phyloP scores from a whole-genome alignment of 169 alveolate species.

The Cryptosporidium felis region DNA sequence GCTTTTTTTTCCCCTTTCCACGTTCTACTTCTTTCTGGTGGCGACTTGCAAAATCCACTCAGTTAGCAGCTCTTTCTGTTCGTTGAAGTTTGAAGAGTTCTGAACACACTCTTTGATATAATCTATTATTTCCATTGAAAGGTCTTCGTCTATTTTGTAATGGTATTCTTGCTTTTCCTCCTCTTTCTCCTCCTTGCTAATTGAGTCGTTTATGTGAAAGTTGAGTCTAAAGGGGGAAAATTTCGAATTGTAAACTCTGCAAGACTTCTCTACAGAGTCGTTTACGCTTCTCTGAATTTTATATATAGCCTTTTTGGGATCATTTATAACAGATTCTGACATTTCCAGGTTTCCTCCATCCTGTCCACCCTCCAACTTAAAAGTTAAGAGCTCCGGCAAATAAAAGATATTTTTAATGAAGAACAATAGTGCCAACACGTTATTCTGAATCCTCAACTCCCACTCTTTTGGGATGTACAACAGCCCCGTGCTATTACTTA shows the following conservation, averaged over 20 bases:
- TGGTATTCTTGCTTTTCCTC: conserved; percentile 40
- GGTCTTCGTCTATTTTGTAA: conserved; percentile 32
- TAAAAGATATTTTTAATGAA: conserved; percentile 47
- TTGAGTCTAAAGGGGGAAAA: conserved; percentile 56
- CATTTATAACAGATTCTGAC: conserved; percentile 47
- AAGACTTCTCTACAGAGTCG: conserved; percentile 41
- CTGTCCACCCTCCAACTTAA: neutral
- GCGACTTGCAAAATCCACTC: conserved; percentile 30
- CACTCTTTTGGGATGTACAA: conserved; percentile 48
- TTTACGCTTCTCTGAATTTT: conserved; percentile 30
- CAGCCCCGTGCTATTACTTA: conserved; percentile 1
- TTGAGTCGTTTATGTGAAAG: neutral
- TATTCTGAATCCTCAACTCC: conserved; percentile 4
- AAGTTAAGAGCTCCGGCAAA: conserved; percentile 42
- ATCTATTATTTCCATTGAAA: conserved; percentile 11
- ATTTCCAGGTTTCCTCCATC: conserved; percentile 16
- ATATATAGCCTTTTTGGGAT: conserved; percentile 45
- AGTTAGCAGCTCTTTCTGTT: conserved; percentile 43
- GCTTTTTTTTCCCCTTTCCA: neutral
- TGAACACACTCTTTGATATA: conserved; percentile 29
- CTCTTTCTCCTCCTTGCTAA: conserved; percentile 4
- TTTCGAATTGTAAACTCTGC: conserved; percentile 8
- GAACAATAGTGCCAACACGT: conserved; percentile 34
- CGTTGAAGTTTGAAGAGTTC: conserved; percentile 14
- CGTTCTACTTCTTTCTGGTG: neutral